phyloP scores from a whole-genome alignment of 371 early-diverging fungal genomes.

The Actinomortierella ambigua region DNA sequence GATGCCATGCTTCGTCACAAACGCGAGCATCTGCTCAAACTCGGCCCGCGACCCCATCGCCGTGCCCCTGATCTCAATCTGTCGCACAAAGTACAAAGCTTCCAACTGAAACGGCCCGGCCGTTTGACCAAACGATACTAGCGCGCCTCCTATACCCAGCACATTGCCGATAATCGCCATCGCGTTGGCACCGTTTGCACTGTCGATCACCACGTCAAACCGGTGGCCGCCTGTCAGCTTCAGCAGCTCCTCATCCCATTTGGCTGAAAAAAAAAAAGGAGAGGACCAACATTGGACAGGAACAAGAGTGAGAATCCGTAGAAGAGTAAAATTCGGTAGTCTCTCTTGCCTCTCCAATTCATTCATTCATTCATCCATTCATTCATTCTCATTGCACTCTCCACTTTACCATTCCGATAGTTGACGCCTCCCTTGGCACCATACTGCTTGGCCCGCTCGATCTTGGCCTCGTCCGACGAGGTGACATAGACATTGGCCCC shows the following conservation, averaged over 20 bases:
- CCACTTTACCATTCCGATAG: conserved; percentile 62
- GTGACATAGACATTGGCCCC: conserved; percentile 72
- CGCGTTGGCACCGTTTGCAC: conserved; percentile 58
- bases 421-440: conserved; percentile 72
- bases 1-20: conserved; percentile 4
- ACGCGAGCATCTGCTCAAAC: conserved; percentile 6
- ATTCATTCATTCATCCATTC: not conserved
- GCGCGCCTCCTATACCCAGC: too few relatives aligned
- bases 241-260: not conserved
- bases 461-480: conserved; percentile 60
- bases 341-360: not conserved
- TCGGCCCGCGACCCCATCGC: conserved; percentile 56
- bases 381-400: too few relatives aligned
- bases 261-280: not conserved
- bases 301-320: not conserved
- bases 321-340: too few relatives aligned
- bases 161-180: too few relatives aligned
- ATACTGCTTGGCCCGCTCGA: conserved; percentile 54
- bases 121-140: conserved; percentile 13
- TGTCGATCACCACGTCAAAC: conserved; percentile 64
- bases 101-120: conserved; percentile 51
- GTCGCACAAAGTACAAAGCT: conserved; percentile 47
- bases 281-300: not conserved
- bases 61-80: conserved; percentile 56
- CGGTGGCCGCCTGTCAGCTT: not conserved